Evolutionary conservation across 306 rosid species (phyloP).

Genomic region (Prunus davidiana): DNA sequence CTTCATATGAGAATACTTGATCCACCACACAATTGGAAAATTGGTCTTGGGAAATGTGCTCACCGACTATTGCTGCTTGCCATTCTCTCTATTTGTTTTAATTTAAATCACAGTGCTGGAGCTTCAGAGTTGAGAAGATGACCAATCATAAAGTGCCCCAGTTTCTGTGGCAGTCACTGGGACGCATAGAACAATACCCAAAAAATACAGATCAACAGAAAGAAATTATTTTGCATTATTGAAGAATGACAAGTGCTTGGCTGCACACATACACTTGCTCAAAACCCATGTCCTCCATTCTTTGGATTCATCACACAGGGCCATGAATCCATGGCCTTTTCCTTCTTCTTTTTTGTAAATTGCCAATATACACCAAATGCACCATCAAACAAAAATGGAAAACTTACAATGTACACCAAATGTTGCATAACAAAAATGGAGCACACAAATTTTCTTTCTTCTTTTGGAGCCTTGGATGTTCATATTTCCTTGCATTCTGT

Average conservation of each 20-base stretch:
- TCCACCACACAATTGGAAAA: background rate
- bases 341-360: background rate
- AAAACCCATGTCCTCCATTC: background rate
- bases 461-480: constrained; percentile 36
- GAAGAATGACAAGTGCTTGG: constrained; percentile 18
- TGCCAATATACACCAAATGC: background rate
- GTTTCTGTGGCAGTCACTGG: constrained; percentile 12
- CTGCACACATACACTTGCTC: background rate
- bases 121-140: constrained; percentile 5
- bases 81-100: background rate
- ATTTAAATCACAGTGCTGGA: background rate
- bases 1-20: background rate
- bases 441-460: constrained; percentile 27
- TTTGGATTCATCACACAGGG: background rate
- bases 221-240: constrained; percentile 22
- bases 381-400: background rate
- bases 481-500: constrained; percentile 23
- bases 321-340: too few relatives aligned
- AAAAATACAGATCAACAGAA: background rate
- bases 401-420: constrained; percentile 16
- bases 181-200: background rate
- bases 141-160: constrained; percentile 20
- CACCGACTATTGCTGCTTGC: background rate
- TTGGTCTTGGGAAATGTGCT: background rate
- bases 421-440: background rate